Evolutionary conservation across 2,329 filamentous ascomycete species (phyloP).

Genomic region (Ascochyta clinopodiicola): DNA sequence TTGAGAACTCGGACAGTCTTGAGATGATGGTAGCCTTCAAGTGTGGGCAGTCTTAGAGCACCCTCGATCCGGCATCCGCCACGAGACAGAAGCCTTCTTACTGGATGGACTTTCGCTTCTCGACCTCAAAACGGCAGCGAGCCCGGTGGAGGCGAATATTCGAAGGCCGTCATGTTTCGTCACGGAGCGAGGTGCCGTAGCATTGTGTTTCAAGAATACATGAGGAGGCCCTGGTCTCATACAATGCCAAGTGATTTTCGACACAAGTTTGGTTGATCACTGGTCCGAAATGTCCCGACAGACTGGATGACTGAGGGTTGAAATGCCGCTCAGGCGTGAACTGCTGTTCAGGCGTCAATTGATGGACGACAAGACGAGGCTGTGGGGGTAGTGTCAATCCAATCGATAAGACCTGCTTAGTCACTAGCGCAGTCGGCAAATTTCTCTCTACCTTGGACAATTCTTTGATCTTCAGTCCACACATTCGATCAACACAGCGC

Average conservation of each 20-base stretch:
- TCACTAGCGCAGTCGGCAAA: slow-evolving; percentile 15
- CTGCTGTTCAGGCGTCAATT: slow-evolving; percentile 3
- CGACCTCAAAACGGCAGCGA: slow-evolving; percentile 8
- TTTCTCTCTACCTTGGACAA: not conserved
- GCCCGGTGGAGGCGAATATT: slow-evolving; percentile 1
- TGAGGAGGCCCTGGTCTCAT: slow-evolving; percentile 7
- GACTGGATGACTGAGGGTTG: slow-evolving; percentile 12
- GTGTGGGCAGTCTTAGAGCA: not conserved
- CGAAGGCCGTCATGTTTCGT: slow-evolving; percentile 34
- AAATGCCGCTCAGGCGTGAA: slow-evolving; percentile 8
- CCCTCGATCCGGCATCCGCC: not conserved
- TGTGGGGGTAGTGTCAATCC: not conserved
- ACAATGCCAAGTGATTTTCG: not conserved
- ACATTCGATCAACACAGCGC: not conserved
- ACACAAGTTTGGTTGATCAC: slow-evolving; percentile 18
- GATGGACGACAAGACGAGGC: not conserved
- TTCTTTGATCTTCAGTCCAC: not conserved
- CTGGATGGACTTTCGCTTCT: not conserved
- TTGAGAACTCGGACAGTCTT: not conserved
- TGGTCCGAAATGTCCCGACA: not conserved
- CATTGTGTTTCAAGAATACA: slow-evolving; percentile 27
- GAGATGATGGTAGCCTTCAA: not conserved
- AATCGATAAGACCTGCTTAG: slow-evolving; percentile 14
- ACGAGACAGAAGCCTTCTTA: not conserved
- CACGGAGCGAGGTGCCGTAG: slow-evolving; percentile 13